A percentile compares a stretch with the other conserved stretches of the same genome.
phyloP scores from a whole-genome alignment of 768 basidiomycete species.

The Pisolithus marmoratus region DNA sequence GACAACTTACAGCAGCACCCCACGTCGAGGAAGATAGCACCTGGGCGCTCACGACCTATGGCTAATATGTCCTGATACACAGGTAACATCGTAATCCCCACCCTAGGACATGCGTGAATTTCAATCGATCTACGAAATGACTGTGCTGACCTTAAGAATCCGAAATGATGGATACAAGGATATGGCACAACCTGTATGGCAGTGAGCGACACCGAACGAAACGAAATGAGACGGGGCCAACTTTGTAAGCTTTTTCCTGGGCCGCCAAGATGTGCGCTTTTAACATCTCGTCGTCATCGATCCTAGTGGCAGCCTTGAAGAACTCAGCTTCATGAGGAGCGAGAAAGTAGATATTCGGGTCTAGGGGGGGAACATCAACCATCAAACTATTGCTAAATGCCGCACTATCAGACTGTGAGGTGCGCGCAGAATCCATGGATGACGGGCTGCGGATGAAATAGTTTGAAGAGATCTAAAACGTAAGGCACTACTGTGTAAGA shows the following conservation, averaged over 20 bases:
- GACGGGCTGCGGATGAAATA: too few species aligned
- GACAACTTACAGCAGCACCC: slow-evolving; percentile 34
- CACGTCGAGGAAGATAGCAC: slow-evolving; percentile 35
- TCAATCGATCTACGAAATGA: not conserved
- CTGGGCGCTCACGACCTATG: slow-evolving; percentile 27
- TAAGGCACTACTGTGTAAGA: too few species aligned
- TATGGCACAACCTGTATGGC: slow-evolving; percentile 6
- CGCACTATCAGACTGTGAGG: too few species aligned
- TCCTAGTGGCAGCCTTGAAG: slow-evolving; percentile 20
- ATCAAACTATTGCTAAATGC: too few species aligned
- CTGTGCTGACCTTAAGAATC: slow-evolving; percentile 13
- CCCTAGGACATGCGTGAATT: not conserved
- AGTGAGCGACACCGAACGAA: not conserved
- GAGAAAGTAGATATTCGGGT: slow-evolving; percentile 1
- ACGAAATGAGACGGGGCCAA: not conserved
- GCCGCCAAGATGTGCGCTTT: slow-evolving; percentile 22
- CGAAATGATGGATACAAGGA: slow-evolving; percentile 22
- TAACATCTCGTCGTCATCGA: slow-evolving; percentile 20
- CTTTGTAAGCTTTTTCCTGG: slow-evolving; percentile 24
- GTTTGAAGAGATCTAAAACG: too few species aligned
- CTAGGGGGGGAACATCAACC: not conserved
- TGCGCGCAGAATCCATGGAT: too few species aligned
- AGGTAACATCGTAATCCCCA: not conserved
- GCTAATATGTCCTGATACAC: slow-evolving; percentile 20
- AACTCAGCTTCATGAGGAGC: slow-evolving; percentile 10